Evolutionary conservation across 2,329 filamentous ascomycete genomes (phyloP).

Genomic region (Ceratocystis cubensis): DNA sequence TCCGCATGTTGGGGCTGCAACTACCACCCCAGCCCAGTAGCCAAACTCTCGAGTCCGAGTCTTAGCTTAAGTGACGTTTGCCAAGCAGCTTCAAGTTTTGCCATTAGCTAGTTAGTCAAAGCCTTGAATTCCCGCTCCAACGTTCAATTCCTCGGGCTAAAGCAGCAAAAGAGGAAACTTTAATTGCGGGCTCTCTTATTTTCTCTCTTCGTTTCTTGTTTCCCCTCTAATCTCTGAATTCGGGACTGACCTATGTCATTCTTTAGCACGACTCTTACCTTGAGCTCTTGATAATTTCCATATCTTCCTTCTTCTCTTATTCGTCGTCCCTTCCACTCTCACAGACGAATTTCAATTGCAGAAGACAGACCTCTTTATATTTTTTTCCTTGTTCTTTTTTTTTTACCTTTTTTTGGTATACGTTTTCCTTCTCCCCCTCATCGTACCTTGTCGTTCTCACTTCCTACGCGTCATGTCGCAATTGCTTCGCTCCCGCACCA

Average conservation of each 20-base stretch:
- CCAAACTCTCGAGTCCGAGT: background rate
- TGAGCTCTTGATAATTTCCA: background rate
- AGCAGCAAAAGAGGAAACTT: background rate
- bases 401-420: slow-evolving; percentile 1
- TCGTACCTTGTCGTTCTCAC: background rate
- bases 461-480: slow-evolving; percentile 14
- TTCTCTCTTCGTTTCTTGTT: background rate
- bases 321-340: background rate
- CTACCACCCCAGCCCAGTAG: background rate
- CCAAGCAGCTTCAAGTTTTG: background rate
- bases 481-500: slow-evolving; percentile 17
- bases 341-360: background rate
- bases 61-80: background rate
- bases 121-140: background rate
- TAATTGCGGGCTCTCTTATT: background rate
- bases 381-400: background rate
- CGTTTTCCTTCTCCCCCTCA: background rate
- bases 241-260: background rate
- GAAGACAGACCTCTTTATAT: background rate
- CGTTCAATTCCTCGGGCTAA: background rate
- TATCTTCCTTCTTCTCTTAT: background rate
- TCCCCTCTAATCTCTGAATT: background rate
- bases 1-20: background rate
- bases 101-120: background rate
- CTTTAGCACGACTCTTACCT: background rate